phyloP scores from a whole-genome alignment of 768 basidiomycete species.

The Boletus subparvulus region DNA sequence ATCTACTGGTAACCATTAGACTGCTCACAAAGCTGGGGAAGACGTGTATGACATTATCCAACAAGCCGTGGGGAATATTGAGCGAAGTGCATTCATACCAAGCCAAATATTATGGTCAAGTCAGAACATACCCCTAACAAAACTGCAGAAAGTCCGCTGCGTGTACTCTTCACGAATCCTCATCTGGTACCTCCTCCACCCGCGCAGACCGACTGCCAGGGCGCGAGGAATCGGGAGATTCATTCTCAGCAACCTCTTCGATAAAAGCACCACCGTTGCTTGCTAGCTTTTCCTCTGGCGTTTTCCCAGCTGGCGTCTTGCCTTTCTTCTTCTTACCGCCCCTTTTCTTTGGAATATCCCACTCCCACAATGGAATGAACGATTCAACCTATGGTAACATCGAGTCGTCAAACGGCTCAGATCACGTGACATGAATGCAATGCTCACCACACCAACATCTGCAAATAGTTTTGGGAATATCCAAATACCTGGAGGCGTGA shows the following conservation, averaged over 20 bases:
- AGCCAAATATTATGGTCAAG: not conserved
- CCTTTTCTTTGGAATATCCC: slow-evolving; percentile 83
- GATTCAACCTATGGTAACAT: slow-evolving; percentile 76
- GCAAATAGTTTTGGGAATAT: slow-evolving; percentile 98
- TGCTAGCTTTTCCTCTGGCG: slow-evolving; percentile 41
- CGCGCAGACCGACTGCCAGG: slow-evolving; percentile 39
- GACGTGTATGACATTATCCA: not conserved
- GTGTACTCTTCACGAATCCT: slow-evolving; percentile 27
- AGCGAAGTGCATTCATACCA: not conserved
- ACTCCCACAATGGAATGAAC: slow-evolving; percentile 96
- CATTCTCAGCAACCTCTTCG: slow-evolving; percentile 36
- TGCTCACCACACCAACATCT: slow-evolving; percentile 95
- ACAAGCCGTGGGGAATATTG: slow-evolving; percentile 37
- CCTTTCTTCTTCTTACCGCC: slow-evolving; percentile 63
- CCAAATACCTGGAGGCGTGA: slow-evolving; percentile 92
- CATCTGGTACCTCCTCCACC: slow-evolving; percentile 48
- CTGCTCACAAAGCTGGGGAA: not conserved
- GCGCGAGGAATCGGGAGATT: slow-evolving; percentile 34
- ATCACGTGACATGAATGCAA: not conserved
- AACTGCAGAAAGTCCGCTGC: not conserved
- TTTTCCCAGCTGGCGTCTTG: slow-evolving; percentile 33
- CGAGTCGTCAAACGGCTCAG: not conserved
- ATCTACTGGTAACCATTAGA: not conserved
- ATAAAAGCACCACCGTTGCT: slow-evolving; percentile 40
- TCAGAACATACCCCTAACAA: not conserved